Evolutionary conservation across 1,284 basidiomycete species (phyloP).

Genomic region (Fomes fomentarius): DNA sequence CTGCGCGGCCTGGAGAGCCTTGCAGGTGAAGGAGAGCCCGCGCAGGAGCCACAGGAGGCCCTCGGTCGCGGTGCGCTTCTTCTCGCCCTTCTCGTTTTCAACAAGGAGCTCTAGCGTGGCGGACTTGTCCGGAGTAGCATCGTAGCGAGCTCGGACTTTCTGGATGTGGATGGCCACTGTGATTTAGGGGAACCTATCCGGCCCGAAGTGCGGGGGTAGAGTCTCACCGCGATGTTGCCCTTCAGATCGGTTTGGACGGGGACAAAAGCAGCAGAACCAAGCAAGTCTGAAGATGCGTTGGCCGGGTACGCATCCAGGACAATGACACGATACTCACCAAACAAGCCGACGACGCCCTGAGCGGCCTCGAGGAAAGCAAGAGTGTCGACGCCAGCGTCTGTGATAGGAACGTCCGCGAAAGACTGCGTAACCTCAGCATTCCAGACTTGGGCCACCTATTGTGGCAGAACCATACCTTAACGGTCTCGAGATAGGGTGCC

Average conservation of each 20-base stretch:
- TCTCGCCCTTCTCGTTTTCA: conserved; percentile 84
- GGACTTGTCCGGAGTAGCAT: conserved; percentile 65
- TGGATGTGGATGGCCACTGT: conserved; percentile 37
- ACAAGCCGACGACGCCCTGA: conserved; percentile 88
- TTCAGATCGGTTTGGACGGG: conserved; percentile 89
- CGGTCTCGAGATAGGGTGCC: conserved; percentile 87
- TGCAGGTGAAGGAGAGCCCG: conserved; percentile 90
- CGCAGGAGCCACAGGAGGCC: conserved; percentile 92
- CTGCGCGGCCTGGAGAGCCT: conserved; percentile 79
- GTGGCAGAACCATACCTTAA: conserved; percentile 59
- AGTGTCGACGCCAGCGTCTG: conserved; percentile 89
- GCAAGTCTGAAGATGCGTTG: conserved; percentile 62
- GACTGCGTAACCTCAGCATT: conserved; percentile 56
- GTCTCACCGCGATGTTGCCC: conserved; percentile 87
- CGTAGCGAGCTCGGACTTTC: conserved; percentile 90
- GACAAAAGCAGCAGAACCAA: conserved; percentile 86
- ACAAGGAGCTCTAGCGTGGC: conserved; percentile 87
- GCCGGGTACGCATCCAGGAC: neutral
- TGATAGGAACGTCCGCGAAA: conserved; percentile 88
- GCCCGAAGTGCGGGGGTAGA: neutral
- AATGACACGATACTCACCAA: conserved; percentile 64
- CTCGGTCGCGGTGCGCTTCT: conserved; percentile 88
- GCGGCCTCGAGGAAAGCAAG: conserved; percentile 88
- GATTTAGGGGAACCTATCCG: neutral
- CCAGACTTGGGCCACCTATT: neutral